These are phyloP conservation scores for Eucalyptus rudis DNA, from an alignment of 345 rosid species.

Conservation along the genomic window DNA sequence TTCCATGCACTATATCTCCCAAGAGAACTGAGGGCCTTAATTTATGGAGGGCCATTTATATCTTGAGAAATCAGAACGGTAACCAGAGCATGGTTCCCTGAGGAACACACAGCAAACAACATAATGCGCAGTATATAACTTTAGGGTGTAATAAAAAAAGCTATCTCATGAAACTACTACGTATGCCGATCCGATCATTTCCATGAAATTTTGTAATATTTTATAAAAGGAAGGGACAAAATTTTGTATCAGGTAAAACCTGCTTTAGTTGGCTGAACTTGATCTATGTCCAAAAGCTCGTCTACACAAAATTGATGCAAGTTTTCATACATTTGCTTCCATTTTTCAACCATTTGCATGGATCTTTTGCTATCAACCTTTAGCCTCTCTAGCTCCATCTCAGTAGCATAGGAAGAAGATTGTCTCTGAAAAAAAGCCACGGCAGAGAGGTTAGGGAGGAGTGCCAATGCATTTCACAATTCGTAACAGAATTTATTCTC, in stretches of 20 bases:
- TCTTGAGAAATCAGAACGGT: not conserved
- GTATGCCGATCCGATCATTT: not conserved
- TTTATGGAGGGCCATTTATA: not conserved
- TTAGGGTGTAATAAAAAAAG: not conserved
- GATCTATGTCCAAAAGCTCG: conserved; percentile 35
- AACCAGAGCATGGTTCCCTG: not conserved
- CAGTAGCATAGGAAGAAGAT: conserved; percentile 46
- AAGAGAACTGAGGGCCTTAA: not conserved
- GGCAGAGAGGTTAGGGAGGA: not conserved
- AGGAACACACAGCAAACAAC: not conserved
- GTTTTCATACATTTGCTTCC: conserved; percentile 52
- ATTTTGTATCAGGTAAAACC: not conserved
- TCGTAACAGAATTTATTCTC: not conserved
- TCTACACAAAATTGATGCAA: conserved; percentile 42
- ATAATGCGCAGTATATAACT: not conserved
- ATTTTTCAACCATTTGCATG: conserved; percentile 30
- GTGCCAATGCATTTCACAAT: not conserved
- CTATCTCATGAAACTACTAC: not conserved
- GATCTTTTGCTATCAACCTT: conserved; percentile 31
- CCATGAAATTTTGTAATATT: not conserved
- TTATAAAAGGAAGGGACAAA: not conserved
- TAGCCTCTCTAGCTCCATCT: conserved; percentile 55
- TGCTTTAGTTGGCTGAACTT: not conserved
- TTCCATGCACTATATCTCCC: not conserved
- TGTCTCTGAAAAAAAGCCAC: conserved; percentile 26